A percentile compares a stretch with the other conserved stretches of the same genome.
Evolutionary conservation across 805 yeast species (phyloP).

Genomic region (Cyberlindnera saturnus): DNA sequence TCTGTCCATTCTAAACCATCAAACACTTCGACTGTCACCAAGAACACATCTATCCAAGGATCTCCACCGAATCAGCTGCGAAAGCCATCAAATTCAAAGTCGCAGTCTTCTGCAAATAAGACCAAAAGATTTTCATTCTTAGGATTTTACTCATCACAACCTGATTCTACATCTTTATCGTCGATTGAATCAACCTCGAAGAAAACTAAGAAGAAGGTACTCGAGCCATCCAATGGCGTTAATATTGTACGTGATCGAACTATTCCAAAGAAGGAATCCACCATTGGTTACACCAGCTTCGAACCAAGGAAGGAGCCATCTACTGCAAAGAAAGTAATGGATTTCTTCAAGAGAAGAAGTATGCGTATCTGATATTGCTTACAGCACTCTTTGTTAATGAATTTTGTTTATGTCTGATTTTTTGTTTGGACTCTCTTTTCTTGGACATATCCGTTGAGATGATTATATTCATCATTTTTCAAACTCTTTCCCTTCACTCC

Average conservation of each 20-base stretch:
- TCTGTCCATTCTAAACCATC: slow-evolving; percentile 9
- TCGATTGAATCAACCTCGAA: slow-evolving; percentile 4
- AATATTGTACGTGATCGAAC: slow-evolving; percentile 12
- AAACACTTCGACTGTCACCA: slow-evolving; percentile 4
- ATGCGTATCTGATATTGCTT: slow-evolving; percentile 19
- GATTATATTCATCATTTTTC: too few relatives aligned
- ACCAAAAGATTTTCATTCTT: slow-evolving; percentile 36
- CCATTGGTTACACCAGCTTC: slow-evolving; percentile 21
- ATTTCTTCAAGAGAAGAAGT: slow-evolving; percentile 68
- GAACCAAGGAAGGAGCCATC: slow-evolving; percentile 49
- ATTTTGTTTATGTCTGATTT: background rate
- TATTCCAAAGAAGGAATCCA: slow-evolving; percentile 13
- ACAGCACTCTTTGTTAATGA: background rate
- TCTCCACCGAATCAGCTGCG: slow-evolving; percentile 1
- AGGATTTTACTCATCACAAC: slow-evolving; percentile 26
- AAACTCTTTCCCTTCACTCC: too few relatives aligned
- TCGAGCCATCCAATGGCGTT: slow-evolving; percentile 22
- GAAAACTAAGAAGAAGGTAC: slow-evolving; percentile 15
- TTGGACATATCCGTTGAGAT: too few relatives aligned
- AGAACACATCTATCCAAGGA: slow-evolving; percentile 8
- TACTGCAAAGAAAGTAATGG: slow-evolving; percentile 73
- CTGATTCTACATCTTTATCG: slow-evolving; percentile 10
- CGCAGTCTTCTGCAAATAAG: slow-evolving; percentile 11
- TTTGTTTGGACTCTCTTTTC: background rate
- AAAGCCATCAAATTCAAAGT: slow-evolving; percentile 9